phyloP scores from a whole-genome alignment of 176 grass and related monocot genomes.

The Lolium rigidum region DNA sequence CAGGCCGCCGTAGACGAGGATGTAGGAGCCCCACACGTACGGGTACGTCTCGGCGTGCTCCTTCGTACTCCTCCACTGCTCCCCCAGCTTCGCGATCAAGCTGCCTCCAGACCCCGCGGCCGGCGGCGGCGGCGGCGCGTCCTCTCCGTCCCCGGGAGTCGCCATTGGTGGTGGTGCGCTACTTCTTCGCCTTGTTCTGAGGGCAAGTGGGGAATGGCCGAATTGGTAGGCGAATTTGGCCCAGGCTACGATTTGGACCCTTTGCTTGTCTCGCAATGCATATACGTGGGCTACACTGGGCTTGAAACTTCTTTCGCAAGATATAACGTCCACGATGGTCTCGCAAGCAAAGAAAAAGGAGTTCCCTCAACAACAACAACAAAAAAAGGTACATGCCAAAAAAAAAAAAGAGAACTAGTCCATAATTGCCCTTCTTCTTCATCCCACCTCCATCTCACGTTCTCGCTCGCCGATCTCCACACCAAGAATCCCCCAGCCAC shows the following conservation, averaged over 20 bases:
- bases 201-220: slow-evolving; percentile 27
- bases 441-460: no score
- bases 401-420: no score
- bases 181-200: slow-evolving; percentile 12
- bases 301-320: no score
- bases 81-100: slow-evolving; percentile 57
- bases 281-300: neutral
- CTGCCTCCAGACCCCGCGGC: slow-evolving; percentile 19
- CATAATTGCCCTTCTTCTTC: no score
- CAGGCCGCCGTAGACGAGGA: slow-evolving; percentile 90
- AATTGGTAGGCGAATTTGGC: neutral
- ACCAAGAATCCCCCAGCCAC: no score
- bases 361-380: no score
- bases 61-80: slow-evolving; percentile 74
- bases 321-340: no score
- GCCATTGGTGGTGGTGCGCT: slow-evolving; percentile 45
- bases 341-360: no score
- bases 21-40: slow-evolving; percentile 96
- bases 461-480: no score
- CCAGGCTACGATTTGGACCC: neutral
- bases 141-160: slow-evolving; percentile 44
- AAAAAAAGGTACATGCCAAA: no score
- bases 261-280: neutral
- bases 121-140: slow-evolving; percentile 17
- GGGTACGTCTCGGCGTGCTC: slow-evolving; percentile 98